Evolutionary conservation across 768 basidiomycete species (phyloP), one percentile per base, ranked within the genome.

Genomic region (Multifurca ochricompacta): DNA sequence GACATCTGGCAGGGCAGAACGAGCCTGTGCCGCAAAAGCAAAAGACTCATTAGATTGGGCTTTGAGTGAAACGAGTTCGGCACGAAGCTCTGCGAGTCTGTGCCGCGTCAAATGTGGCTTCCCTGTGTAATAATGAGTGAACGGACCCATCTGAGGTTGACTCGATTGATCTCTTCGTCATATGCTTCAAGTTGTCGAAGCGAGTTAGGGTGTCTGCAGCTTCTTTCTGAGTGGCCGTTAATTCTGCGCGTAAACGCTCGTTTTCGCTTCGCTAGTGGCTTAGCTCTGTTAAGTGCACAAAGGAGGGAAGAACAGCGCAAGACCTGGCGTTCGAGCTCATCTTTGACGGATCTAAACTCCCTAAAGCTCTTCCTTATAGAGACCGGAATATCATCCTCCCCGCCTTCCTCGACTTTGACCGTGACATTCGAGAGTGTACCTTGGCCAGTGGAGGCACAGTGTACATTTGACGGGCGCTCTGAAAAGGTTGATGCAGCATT

Each of bases 1-100:
- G 11, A 59, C 49, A n/a, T 56, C 60, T 44, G 54, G 51, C 4
- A 61, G 37, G 16, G 46, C 44, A 9, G 43, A 53, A 19, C 53
- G 60, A 36, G 53, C 54, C 11, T 61, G 36, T 13, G 34, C 30
- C 14, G 60, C 60, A 30, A 60, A 59, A 42, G 47, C 37, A 31
- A 61, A 61, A 23, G 28, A 51, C 23, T 60, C 58, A 13, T 51
- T 45, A 16, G 60, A 60, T 49, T 52, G 60, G n/a, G 58, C 28
- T 36, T 56, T 59, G 8, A 61, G 50, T 44, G 36, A 37, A n/a
- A 30, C 18, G 28, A 61, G 44, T n/a, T 48, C 51, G 36, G 28
- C 39, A 28, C 40, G 31, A 43, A 61, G 48, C 35, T 60, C 58
- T 13, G 49, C 28, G 5, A 61, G 51, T 25, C 60, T 61, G 31